Evolutionary conservation across 306 rosid genomes (phyloP), one percentile per base, ranked within the genome.

Genomic region (Cucurbita maxima): DNA sequence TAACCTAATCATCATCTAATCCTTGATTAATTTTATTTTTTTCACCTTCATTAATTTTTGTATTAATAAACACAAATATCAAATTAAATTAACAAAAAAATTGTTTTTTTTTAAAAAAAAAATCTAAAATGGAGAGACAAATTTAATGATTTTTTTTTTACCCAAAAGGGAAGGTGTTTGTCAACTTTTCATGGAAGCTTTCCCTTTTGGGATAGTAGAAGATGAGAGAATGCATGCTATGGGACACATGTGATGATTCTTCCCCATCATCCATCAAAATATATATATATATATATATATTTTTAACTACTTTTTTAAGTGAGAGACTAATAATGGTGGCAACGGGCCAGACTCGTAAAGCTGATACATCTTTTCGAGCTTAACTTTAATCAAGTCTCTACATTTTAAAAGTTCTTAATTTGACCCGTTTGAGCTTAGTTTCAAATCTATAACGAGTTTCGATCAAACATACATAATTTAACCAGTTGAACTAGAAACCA

Each of bases 1-100:
- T 82, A 80, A 76, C 74, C 79, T 51, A 75, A 70, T 70, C 13
- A 70, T 30, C 73, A 64, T 79, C 79, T 86, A 67, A 47, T 70
- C 45, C 59, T 70, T 51, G 59, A 70, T 48, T 70, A 48, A 14
- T 52, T 50, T 48, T 48, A 13, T 0, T 48, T 13, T 48, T 48
- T 48, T 7, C 7, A 34, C 9, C 4, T 44, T 43, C 52, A 37
- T 60, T 66, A 14, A 1, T 51, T 51, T n/a, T 15, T 50, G 5
- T 12, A 50, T 12, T 5, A 51, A 40, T 4, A 5, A 38, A 38
- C 41, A 38, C 8, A 44, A 8, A 44, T 10, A 44, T 47, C 15
- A 47, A 47, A 47, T 12, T 47, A 5, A 47, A 47, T 12, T 3
- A 58, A 20, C 63, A 58, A 58, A 0, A 18, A 19, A 55, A 22